A percentile compares a stretch with the other conserved stretches of the same genome.
These are phyloP conservation scores for Penicillium sp. DNA, from an alignment of 2,329 filamentous ascomycete genomes.

Conservation along the genomic window DNA sequence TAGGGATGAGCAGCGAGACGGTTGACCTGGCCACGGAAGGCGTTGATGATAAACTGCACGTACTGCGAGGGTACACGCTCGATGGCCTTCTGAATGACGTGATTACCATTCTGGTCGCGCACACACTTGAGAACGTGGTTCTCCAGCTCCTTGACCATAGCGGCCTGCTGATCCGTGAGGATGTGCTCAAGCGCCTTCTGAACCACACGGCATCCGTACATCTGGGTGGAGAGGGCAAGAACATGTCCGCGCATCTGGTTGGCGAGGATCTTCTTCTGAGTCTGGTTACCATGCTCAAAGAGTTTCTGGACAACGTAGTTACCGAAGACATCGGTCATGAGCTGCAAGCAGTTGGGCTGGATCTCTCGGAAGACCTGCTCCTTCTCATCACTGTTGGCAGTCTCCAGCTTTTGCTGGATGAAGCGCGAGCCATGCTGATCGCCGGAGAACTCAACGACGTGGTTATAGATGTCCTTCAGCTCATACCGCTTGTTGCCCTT, in stretches of 20 bases:
- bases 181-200: conserved; percentile 94
- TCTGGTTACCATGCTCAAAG: conserved; percentile 90
- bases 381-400: conserved; percentile 93
- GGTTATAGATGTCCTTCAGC: conserved; percentile 79
- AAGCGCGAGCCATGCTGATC: conserved; percentile 95
- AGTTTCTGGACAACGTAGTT: conserved; percentile 99
- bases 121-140: conserved; percentile 70
- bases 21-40: conserved; percentile 69
- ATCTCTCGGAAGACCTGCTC: conserved; percentile 86
- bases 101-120: conserved; percentile 87
- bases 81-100: conserved; percentile 92
- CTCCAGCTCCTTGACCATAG: conserved; percentile 77
- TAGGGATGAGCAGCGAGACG: conserved; percentile 72
- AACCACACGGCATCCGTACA: conserved; percentile 92
- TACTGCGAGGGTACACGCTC: conserved; percentile 70
- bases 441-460: conserved; percentile 90
- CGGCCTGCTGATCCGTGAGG: conserved; percentile 82
- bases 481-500: conserved; percentile 73
- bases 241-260: conserved; percentile 84
- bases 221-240: conserved; percentile 70
- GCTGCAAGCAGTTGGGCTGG: conserved; percentile 70
- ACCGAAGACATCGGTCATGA: conserved; percentile 96
- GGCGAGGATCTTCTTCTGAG: conserved; percentile 82
- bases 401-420: conserved; percentile 87
- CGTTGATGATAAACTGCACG: conserved; percentile 78